phyloP scores from a whole-genome alignment of 2,329 filamentous ascomycete species.

The Colletotrichum falcatum region DNA sequence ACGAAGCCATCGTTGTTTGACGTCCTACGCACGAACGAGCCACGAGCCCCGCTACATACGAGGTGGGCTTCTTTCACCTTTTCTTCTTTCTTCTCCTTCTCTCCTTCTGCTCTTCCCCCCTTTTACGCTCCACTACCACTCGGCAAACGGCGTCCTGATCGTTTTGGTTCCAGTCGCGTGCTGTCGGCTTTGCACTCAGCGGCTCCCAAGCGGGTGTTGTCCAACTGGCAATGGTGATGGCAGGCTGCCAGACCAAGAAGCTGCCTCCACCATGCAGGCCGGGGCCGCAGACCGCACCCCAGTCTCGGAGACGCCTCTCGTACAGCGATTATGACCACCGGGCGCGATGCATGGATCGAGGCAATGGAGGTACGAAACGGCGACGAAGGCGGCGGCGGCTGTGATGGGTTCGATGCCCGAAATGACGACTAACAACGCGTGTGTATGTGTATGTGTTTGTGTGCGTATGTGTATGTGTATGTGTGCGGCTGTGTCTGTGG shows the following conservation, averaged over 20 bases:
- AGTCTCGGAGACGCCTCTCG: constrained; percentile 38
- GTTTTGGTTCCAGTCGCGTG: constrained; percentile 3
- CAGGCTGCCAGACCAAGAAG: constrained; percentile 34
- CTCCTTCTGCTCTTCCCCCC: not conserved
- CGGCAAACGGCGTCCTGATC: not conserved
- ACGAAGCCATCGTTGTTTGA: constrained; percentile 50
- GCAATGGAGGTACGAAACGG: constrained; percentile 10
- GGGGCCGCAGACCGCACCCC: constrained; percentile 35
- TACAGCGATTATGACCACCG: constrained; percentile 26
- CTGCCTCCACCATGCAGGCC: constrained; percentile 38
- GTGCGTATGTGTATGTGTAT: no score
- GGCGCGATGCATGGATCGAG: constrained; percentile 34
- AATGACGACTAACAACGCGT: constrained; percentile 5
- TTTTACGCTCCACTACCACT: not conserved
- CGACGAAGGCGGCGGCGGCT: constrained; percentile 24
- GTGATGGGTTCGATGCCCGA: constrained; percentile 30
- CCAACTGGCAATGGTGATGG: constrained; percentile 31
- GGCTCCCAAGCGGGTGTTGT: constrained; percentile 14
- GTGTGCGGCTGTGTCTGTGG: constrained; percentile 12
- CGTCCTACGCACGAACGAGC: not conserved
- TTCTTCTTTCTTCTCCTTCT: not conserved
- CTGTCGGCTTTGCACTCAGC: constrained; percentile 2
- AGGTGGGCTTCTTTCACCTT: not conserved
- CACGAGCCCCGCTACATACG: not conserved
- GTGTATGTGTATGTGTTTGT: not conserved